phyloP scores from a whole-genome alignment of 177 flowering plant species.

The Vitis hybrid region DNA sequence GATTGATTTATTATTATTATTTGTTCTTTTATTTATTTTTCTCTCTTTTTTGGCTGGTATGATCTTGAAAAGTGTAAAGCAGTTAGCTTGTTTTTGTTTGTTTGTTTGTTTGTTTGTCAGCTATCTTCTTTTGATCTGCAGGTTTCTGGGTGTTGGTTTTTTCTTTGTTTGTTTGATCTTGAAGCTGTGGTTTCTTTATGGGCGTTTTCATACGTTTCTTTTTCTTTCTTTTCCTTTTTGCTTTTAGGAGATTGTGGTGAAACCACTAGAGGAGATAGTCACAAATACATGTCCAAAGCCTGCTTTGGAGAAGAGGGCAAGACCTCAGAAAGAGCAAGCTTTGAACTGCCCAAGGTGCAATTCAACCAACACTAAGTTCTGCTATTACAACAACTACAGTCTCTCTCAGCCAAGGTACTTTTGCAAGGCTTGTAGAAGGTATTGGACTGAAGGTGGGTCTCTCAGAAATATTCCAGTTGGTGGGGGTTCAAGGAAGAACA shows the following conservation, averaged over 20 bases:
- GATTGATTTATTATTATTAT: constrained; percentile 5
- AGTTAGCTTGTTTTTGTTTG: constrained; percentile 26
- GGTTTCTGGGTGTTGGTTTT: background rate
- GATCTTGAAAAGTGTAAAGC: constrained; percentile 31
- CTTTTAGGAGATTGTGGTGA: constrained; percentile 73
- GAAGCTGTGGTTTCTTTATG: background rate
- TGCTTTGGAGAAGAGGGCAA: constrained; percentile 50
- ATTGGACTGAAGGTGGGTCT: constrained; percentile 97
- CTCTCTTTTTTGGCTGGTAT: constrained; percentile 7
- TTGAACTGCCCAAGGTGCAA: constrained; percentile 95
- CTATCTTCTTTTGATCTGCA: constrained; percentile 1
- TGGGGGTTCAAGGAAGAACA: constrained; percentile 92
- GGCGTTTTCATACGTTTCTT: background rate
- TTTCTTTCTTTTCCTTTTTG: constrained; percentile 4
- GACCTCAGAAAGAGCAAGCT: constrained; percentile 78
- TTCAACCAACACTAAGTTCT: constrained; percentile 91
- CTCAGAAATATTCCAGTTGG: constrained; percentile 93
- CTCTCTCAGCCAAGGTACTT: constrained; percentile 92
- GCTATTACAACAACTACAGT: constrained; percentile 97
- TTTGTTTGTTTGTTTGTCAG: background rate
- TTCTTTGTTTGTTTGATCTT: constrained; percentile 21
- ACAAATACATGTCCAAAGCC: constrained; percentile 51
- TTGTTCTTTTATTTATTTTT: background rate
- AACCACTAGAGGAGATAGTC: constrained; percentile 72
- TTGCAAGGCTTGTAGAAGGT: constrained; percentile 92